Evolutionary conservation across 1,284 basidiomycete species (phyloP).

Genomic region (Omphalotus olearius): DNA sequence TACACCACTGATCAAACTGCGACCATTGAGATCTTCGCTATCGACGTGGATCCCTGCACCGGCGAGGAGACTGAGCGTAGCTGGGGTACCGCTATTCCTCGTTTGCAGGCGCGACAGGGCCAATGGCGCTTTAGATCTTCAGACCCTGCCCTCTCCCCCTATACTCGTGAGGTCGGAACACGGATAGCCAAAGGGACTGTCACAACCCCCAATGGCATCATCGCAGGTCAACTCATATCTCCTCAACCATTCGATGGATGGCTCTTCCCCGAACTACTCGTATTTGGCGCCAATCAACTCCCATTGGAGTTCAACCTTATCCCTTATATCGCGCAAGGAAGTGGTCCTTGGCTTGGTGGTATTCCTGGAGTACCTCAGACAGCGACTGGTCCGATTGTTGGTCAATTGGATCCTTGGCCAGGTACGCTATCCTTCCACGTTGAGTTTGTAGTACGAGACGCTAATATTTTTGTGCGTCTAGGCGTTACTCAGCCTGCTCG

Average conservation of each 20-base stretch:
- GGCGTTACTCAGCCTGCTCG: conserved; percentile 10
- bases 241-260: conserved; percentile 14
- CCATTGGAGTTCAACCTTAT: conserved; percentile 16
- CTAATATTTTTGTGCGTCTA: neutral
- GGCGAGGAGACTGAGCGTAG: conserved; percentile 14
- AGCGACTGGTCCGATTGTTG: conserved; percentile 18
- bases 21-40: conserved; percentile 16
- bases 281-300: conserved; percentile 15
- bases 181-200: conserved; percentile 12
- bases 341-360: conserved; percentile 18
- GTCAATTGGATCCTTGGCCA: conserved; percentile 18
- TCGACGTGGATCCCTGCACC: conserved; percentile 18
- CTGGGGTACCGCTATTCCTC: conserved; percentile 17
- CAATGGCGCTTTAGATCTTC: conserved; percentile 16
- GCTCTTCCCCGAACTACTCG: conserved; percentile 15
- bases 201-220: conserved; percentile 15
- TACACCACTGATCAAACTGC: conserved; percentile 18
- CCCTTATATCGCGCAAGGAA: conserved; percentile 13
- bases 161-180: conserved; percentile 16
- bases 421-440: conserved; percentile 9
- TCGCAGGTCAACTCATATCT: conserved; percentile 15
- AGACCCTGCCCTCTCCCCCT: conserved; percentile 9
- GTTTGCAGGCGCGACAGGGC: conserved; percentile 12
- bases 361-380: conserved; percentile 16
- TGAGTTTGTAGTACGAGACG: neutral